These are phyloP conservation scores for Monosporascus cannonballus DNA, from an alignment of 2,329 filamentous ascomycete genomes.

Conservation along the genomic window DNA sequence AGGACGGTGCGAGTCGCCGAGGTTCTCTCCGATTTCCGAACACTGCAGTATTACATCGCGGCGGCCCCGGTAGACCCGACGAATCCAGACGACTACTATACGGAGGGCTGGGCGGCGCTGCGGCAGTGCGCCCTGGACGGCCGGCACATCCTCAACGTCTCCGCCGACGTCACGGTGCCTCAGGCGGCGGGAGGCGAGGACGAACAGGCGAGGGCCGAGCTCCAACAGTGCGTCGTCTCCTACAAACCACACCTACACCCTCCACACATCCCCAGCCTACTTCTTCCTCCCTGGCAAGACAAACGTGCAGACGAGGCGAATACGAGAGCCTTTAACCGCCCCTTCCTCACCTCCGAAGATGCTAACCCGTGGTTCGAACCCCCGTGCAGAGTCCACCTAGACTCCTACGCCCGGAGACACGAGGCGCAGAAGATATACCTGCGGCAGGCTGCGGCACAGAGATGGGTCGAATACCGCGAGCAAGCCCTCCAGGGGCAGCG, in stretches of 20 bases:
- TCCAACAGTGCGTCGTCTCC: conserved; percentile 48
- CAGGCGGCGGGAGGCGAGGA: conserved; percentile 44
- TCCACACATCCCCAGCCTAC: no score
- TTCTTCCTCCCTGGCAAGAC: neutral
- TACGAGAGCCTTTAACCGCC: conserved; percentile 7
- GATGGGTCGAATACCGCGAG: conserved; percentile 51
- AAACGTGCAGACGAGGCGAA: neutral
- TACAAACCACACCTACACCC: neutral
- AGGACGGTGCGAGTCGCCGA: conserved; percentile 56
- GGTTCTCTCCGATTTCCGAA: conserved; percentile 55
- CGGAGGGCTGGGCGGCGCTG: conserved; percentile 56
- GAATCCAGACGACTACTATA: conserved; percentile 54
- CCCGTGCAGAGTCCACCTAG: conserved; percentile 45
- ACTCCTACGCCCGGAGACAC: conserved; percentile 55
- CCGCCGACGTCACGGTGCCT: conserved; percentile 55
- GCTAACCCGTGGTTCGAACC: neutral
- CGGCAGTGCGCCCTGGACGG: conserved; percentile 58
- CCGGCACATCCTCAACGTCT: conserved; percentile 59
- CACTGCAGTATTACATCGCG: conserved; percentile 57
- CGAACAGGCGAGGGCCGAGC: conserved; percentile 56
- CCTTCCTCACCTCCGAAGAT: neutral
- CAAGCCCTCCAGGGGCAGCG: conserved; percentile 45
- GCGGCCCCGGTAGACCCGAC: conserved; percentile 48
- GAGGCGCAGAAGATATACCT: conserved; percentile 60
- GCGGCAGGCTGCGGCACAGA: conserved; percentile 52